Conservation (phyloP, 2,329 filamentous ascomycete species). For the Scopulariopsis brevicaulis region DNA sequence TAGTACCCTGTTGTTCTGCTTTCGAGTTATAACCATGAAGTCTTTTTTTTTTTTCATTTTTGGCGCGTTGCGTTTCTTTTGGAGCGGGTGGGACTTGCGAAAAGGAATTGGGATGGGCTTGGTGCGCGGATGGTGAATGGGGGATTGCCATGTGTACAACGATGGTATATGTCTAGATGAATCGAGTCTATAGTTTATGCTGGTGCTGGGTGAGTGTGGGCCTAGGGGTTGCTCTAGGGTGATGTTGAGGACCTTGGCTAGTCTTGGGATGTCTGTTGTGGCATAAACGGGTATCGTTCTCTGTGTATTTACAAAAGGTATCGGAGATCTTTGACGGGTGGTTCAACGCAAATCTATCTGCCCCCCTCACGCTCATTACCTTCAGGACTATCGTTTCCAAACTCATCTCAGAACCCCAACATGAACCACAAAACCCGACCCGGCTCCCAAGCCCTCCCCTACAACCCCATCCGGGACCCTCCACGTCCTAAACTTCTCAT, state of each 20-base stretch:
- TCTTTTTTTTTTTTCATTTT: not conserved
- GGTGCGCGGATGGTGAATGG: not conserved
- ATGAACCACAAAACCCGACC: conserved; percentile 74
- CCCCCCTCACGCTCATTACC: not conserved
- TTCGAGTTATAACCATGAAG: not conserved
- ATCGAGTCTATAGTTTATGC: not conserved
- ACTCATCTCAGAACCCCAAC: conserved; percentile 48
- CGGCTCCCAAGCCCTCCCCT: conserved; percentile 43
- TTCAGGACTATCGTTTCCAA: not conserved
- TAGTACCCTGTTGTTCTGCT: not conserved
- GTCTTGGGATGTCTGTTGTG: no score
- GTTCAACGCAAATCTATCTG: not conserved
- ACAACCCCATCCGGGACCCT: conserved; percentile 56
- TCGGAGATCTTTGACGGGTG: no score
- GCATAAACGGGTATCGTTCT: no score
- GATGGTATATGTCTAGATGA: not conserved
- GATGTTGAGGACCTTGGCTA: not conserved
- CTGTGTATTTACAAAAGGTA: no score
- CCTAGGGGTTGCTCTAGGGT: not conserved
- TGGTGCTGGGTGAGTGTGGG: not conserved
- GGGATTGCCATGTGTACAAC: not conserved
- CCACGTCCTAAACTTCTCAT: conserved; percentile 61
- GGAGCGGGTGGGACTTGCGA: not conserved
- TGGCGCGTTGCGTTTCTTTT: not conserved
- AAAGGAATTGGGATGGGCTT: not conserved